Evolutionary conservation across 352 stramenopile species (phyloP).

Genomic region (Phytophthora podocarpi): DNA sequence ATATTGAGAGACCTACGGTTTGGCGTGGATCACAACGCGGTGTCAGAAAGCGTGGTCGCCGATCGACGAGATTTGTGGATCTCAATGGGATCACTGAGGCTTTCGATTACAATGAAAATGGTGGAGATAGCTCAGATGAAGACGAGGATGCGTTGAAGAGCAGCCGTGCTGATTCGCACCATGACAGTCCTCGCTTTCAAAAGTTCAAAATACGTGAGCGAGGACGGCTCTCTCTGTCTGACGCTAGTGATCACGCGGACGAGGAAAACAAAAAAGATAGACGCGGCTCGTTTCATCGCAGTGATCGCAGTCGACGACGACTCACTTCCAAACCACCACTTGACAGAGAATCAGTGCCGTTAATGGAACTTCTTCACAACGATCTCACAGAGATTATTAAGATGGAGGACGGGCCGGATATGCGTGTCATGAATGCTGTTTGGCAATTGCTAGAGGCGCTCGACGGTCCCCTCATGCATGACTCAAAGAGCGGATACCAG

Average conservation of each 20-base stretch:
- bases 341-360: constrained; percentile 10
- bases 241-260: constrained; percentile 9
- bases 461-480: constrained; percentile 35
- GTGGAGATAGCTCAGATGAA: constrained; percentile 23
- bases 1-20: constrained; percentile 2
- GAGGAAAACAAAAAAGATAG: neutral
- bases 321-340: constrained; percentile 20
- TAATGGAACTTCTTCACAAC: constrained; percentile 53
- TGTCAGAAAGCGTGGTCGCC: constrained; percentile 8
- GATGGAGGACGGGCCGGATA: constrained; percentile 35
- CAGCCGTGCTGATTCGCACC: constrained; percentile 4
- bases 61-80: constrained; percentile 48
- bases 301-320: constrained; percentile 14
- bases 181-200: constrained; percentile 30
- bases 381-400: constrained; percentile 64
- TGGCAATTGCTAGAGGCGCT: constrained; percentile 64
- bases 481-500: constrained; percentile 41
- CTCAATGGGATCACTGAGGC: constrained; percentile 55
- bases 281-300: constrained; percentile 14
- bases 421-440: constrained; percentile 40
- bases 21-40: constrained; percentile 18
- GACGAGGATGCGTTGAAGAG: constrained; percentile 10
- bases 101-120: constrained; percentile 46
- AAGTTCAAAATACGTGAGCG: constrained; percentile 54
- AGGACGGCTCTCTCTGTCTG: constrained; percentile 41